phyloP scores from a whole-genome alignment of 2,329 filamentous ascomycete genomes.

The Teratosphaeria destructans region DNA sequence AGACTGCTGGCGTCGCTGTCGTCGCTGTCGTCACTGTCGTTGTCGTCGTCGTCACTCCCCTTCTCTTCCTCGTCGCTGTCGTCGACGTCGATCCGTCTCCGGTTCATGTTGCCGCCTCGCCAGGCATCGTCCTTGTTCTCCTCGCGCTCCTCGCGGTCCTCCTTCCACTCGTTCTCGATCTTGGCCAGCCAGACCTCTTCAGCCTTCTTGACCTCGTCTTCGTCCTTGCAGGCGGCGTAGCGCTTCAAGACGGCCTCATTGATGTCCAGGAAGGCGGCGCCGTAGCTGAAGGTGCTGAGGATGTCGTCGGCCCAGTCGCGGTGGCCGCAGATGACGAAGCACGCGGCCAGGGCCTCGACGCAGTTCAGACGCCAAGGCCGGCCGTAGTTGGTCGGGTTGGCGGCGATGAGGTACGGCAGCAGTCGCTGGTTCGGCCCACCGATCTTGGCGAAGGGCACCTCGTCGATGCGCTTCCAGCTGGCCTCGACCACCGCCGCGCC shows the following conservation, averaged over 20 bases:
- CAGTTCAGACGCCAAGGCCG: conserved; percentile 93
- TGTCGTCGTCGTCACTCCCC: conserved; percentile 30
- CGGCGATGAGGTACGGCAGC: conserved; percentile 88
- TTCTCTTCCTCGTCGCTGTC: conserved; percentile 42
- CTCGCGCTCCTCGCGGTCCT: conserved; percentile 59
- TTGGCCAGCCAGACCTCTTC: conserved; percentile 83
- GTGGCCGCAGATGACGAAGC: conserved; percentile 87
- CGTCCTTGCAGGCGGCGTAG: conserved; percentile 75
- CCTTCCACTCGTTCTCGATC: conserved; percentile 79
- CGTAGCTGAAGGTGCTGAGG: conserved; percentile 78
- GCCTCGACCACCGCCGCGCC: conserved; percentile 95
- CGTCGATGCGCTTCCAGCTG: conserved; percentile 85
- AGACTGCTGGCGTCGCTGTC: conserved; percentile 29
- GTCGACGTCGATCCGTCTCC: conserved; percentile 38
- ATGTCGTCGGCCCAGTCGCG: conserved; percentile 81
- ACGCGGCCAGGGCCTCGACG: conserved; percentile 85
- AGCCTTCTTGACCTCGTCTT: conserved; percentile 70
- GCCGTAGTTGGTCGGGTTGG: conserved; percentile 95
- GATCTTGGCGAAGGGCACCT: conserved; percentile 84
- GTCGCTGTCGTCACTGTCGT: conserved; percentile 28
- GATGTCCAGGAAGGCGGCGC: conserved; percentile 79
- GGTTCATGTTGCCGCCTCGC: conserved; percentile 84
- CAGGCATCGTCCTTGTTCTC: conserved; percentile 60
- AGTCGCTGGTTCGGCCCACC: conserved; percentile 87
- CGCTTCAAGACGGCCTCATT: conserved; percentile 71